Base-by-base conservation (phyloP, 768 basidiomycete genomes). In the Leccinum olivaceopallidum region DNA sequence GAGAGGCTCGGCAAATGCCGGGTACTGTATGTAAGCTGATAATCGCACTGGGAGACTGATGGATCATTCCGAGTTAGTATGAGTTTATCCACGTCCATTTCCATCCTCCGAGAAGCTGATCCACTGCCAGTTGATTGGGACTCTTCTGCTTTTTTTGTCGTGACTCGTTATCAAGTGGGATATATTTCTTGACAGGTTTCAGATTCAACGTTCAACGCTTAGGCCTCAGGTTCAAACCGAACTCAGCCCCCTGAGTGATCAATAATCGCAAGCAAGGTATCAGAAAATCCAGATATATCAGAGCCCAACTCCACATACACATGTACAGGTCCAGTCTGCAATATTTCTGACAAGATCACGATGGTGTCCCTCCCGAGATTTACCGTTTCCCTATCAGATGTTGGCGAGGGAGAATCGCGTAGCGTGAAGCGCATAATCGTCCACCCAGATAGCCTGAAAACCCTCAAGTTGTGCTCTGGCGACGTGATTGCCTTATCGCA, bases 401-500 rank as follows among this genome's bases (percentile, higher is more conserved):
- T 62, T 59, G 62, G 67, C 56, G 79, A 80, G 56, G 69, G 68
- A 58, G 70, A 63, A 37, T 76, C 79, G 65, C 87, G 87, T 67
- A 80, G 84, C 57, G 79, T 80, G 32, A 81, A 85, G 66, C 87
- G 88, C 66, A 72, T 93, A 71, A 74, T 85, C 69, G 71, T 91
- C 64, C 84, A 87, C 69, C 74, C 81, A 57, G 88, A 90, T 53
- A 69, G 78, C 48, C 70, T 92, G 55, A 90, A 87, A 71, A 67
- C 78, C 26, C 70, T 81, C 34, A 90, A 84, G 73, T 68, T 88
- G 9, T 83, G 78, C 57, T 88, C 90, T 39, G 89, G 89, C 16
- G 91, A 93, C 71, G 76, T 87, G 34, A 73, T 92, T 56, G 83
- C 81, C 63, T 67, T 93, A 71, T 77, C 78, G 53, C 75, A 73